A percentile compares a stretch with the other conserved stretches of the same genome.
Conservation (phyloP, 2,329 filamentous ascomycete genomes). For the Aspergillus sp. region DNA sequence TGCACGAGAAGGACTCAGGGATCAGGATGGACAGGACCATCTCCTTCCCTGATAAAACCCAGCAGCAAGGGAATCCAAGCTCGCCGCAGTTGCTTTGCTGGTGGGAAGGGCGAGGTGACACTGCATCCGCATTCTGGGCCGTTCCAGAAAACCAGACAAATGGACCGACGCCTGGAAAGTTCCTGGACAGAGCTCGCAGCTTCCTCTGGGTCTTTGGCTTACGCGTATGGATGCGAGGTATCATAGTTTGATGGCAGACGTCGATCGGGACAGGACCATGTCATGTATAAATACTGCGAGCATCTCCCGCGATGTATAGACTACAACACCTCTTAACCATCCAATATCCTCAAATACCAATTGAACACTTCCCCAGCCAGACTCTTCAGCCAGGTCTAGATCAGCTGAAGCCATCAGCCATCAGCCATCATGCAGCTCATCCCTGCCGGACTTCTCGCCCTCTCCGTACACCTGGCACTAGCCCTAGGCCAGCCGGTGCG, state of each 20-base stretch:
- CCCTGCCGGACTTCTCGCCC: conserved; percentile 7
- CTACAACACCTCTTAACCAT: background rate
- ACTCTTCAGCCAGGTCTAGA: background rate
- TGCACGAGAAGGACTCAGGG: background rate
- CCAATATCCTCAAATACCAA: background rate
- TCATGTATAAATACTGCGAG: background rate
- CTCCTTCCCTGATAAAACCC: background rate
- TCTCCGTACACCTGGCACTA: conserved; percentile 15
- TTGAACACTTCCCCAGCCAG: background rate
- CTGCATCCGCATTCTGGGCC: background rate
- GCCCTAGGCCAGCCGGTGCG: conserved; percentile 9
- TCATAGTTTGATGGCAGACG: background rate
- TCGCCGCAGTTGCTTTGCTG: background rate
- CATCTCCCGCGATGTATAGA: background rate
- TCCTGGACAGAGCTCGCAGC: background rate
- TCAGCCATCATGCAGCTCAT: conserved; percentile 2
- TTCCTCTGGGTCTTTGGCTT: background rate
- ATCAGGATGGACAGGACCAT: no score
- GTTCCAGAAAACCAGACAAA: background rate
- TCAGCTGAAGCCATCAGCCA: background rate
- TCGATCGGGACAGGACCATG: no score
- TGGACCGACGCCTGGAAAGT: background rate
- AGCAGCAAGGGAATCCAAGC: background rate
- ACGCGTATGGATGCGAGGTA: background rate
- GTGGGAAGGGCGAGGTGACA: background rate